Evolutionary conservation across 139 green algal genomes (phyloP), one percentile per base, ranked within the genome.

Genomic region (Bryopsis sp.): DNA sequence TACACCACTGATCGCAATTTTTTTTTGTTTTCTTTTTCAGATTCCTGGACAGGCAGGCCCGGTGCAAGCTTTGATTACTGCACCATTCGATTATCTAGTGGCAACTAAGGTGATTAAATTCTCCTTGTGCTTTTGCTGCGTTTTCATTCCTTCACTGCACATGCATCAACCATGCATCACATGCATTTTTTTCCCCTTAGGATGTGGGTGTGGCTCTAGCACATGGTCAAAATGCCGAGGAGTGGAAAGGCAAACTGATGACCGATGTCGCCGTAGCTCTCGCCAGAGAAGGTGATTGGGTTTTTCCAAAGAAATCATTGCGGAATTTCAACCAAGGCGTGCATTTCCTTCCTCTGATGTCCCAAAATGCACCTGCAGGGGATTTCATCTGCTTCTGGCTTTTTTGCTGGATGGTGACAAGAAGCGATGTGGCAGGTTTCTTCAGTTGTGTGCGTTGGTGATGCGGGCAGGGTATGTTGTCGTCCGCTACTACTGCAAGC

Each of bases 171-270:
- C 0, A 8, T 34, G 15, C 2, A 58, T 29, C 5, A 39, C 65
- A 43, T 67, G 24, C 58, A 0, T 34, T 67, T 32, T 15, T 57
- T 63, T 43, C 0, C 0, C 47, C 29, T 61, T 43, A 75, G 62
- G 72, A 82, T 29, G 48, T 89, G 7, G 86, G 86, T 1, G 66
- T 92, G 5, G 43, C 88, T 28, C 50, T 92, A 34, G 85, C 63
- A 3, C 85, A 92, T 67, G 85, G 85, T 22, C 43, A 39, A 3
- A 76, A 87, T 4, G 81, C 81, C 0, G 78, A 72, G 26, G 79
- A 83, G 0, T 88, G 81, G 81, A 73, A 73, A 3, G 78, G 81
- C 3, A 47, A 68, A 24, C 70, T 87, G 34, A 37, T 88, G 29
- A 77, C 73, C 7, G 77, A 82, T 39, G 4, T 88, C 5, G 78